Evolutionary conservation across 805 yeast genomes (phyloP).

Genomic region (Scheffersomyces lignosus): DNA sequence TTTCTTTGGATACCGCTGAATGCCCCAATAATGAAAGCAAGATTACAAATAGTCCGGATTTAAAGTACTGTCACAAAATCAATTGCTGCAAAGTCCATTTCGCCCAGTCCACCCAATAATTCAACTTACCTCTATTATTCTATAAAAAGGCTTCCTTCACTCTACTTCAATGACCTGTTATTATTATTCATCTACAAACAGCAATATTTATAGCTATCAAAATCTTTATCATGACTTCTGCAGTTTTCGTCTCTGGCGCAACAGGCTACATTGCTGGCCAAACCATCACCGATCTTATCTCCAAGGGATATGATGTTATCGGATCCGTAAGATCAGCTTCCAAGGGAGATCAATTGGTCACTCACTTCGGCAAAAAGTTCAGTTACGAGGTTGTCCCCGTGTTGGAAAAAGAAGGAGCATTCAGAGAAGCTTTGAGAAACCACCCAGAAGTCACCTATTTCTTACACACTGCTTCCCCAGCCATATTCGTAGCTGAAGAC

Average conservation of each 20-base stretch:
- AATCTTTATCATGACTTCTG: too few relatives aligned
- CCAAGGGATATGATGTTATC: constrained; percentile 19
- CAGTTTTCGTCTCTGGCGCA: constrained; percentile 29
- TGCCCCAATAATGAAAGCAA: too few relatives aligned
- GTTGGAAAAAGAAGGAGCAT: constrained; percentile 22
- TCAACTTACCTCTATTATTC: too few relatives aligned
- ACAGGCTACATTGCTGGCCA: constrained; percentile 32
- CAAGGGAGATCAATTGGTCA: constrained; percentile 15
- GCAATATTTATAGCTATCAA: too few relatives aligned
- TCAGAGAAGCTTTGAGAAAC: constrained; percentile 24
- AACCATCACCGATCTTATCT: constrained; percentile 19
- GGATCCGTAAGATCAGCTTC: constrained; percentile 25
- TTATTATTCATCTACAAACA: too few relatives aligned
- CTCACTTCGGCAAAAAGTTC: constrained; percentile 20
- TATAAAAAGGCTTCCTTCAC: too few relatives aligned
- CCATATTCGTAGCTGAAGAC: constrained; percentile 16
- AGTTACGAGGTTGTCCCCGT: constrained; percentile 22
- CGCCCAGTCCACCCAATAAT: too few relatives aligned
- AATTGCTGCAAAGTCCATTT: too few relatives aligned
- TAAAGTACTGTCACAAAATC: too few relatives aligned
- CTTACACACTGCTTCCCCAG: constrained; percentile 38
- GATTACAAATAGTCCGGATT: too few relatives aligned
- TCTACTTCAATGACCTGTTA: too few relatives aligned
- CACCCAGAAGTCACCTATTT: constrained; percentile 27
- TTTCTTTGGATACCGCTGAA: too few relatives aligned